phyloP scores from a whole-genome alignment of 805 yeast genomes.

The Candida sphagnicola region DNA sequence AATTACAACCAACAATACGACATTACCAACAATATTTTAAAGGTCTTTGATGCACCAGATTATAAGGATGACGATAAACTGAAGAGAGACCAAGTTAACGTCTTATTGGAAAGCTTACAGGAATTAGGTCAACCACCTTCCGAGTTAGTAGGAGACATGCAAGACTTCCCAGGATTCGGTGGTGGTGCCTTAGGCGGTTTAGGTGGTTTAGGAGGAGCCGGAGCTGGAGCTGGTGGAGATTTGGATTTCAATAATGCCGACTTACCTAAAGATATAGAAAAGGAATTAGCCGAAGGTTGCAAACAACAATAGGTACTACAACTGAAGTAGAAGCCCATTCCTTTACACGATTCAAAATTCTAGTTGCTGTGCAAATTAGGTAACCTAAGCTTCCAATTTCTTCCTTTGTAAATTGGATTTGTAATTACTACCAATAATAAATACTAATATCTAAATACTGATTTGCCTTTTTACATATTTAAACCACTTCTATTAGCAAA shows the following conservation, averaged over 20 bases:
- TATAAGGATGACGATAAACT: conserved; percentile 51
- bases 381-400: no score
- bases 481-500: conserved; percentile 44
- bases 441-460: no score
- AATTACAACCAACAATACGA: conserved; percentile 60
- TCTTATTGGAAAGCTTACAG: conserved; percentile 64
- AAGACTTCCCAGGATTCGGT: conserved; percentile 44
- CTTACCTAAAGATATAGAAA: conserved; percentile 49
- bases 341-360: no score
- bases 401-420: neutral
- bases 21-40: conserved; percentile 58
- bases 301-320: conserved; percentile 41
- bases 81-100: conserved; percentile 48
- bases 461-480: conserved; percentile 10
- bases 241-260: conserved; percentile 50
- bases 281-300: conserved; percentile 56
- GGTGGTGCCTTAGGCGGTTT: conserved; percentile 37
- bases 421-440: neutral
- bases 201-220: conserved; percentile 27
- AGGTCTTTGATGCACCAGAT: conserved; percentile 58
- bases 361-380: no score
- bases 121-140: conserved; percentile 77
- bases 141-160: conserved; percentile 62
- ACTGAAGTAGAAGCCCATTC: conserved; percentile 3
- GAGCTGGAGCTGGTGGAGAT: conserved; percentile 24